Evolutionary conservation across 805 yeast species (phyloP).

Genomic region (Saturnispora mendoncae): DNA sequence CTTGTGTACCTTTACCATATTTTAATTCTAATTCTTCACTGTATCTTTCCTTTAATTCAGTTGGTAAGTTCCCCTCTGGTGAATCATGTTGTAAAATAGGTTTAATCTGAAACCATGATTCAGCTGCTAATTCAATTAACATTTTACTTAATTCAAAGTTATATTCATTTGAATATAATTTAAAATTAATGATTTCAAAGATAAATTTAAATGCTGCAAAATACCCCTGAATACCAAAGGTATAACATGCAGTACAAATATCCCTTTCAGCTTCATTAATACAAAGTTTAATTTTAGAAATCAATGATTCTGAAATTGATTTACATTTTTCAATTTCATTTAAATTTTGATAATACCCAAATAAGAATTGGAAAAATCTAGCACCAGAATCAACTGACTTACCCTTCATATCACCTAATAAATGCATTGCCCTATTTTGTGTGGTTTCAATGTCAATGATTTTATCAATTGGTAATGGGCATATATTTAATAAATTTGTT

Average conservation of each 20-base stretch:
- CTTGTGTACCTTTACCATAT: constrained; percentile 34
- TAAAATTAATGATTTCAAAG: constrained; percentile 19
- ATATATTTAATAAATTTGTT: constrained; percentile 36
- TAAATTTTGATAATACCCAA: constrained; percentile 26
- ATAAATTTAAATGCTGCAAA: constrained; percentile 47
- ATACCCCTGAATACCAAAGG: constrained; percentile 59
- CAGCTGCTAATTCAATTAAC: constrained; percentile 11
- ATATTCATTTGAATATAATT: constrained; percentile 5
- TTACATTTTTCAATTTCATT: constrained; percentile 13
- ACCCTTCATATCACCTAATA: constrained; percentile 38
- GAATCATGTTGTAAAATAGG: constrained; percentile 57
- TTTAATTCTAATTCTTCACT: constrained; percentile 26
- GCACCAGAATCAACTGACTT: constrained; percentile 79
- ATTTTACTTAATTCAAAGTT: constrained; percentile 7
- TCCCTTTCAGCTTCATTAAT: constrained; percentile 29
- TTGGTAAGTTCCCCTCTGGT: constrained; percentile 58
- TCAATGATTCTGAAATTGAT: constrained; percentile 26
- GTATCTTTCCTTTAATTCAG: constrained; percentile 31
- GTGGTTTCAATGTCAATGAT: constrained; percentile 18
- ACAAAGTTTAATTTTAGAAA: constrained; percentile 28
- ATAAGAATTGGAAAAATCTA: constrained; percentile 46
- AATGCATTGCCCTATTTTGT: constrained; percentile 18
- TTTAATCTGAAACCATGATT: constrained; percentile 37
- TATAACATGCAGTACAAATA: constrained; percentile 36
- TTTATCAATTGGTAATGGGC: constrained; percentile 30